phyloP scores from a whole-genome alignment of 1,284 basidiomycete species.

The Heterobasidion irregulare region DNA sequence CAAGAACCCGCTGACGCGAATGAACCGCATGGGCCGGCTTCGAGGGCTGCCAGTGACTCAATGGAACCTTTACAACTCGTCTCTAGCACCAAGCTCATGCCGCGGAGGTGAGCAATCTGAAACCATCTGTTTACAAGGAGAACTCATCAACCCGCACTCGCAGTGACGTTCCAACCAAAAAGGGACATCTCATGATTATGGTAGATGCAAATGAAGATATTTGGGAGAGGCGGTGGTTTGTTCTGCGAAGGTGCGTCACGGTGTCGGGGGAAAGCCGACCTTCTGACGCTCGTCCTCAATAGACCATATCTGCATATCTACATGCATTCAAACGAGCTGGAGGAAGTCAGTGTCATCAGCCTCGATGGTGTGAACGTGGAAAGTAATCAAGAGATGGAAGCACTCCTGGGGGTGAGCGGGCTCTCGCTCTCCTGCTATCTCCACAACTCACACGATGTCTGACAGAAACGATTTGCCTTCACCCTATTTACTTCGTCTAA shows the following conservation, averaged over 20 bases:
- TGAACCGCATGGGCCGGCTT: constrained; percentile 33
- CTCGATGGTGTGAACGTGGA: constrained; percentile 81
- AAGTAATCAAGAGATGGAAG: constrained; percentile 80
- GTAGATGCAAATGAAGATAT: constrained; percentile 69
- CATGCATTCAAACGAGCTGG: constrained; percentile 70
- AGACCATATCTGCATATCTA: constrained; percentile 92
- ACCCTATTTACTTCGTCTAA: constrained; percentile 87
- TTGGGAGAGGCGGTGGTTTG: constrained; percentile 86
- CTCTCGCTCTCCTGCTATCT: constrained; percentile 3
- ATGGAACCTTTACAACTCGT: constrained; percentile 57
- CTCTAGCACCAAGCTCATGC: constrained; percentile 64
- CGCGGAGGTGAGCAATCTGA: constrained; percentile 48
- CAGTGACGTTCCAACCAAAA: constrained; percentile 80
- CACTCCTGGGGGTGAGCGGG: constrained; percentile 70
- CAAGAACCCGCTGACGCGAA: constrained; percentile 53
- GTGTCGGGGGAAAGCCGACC: not conserved
- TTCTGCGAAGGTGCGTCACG: constrained; percentile 66
- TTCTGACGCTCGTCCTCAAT: constrained; percentile 3
- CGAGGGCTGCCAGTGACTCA: constrained; percentile 30
- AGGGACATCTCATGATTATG: constrained; percentile 75
- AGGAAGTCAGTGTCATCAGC: constrained; percentile 82
- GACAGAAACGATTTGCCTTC: constrained; percentile 76
- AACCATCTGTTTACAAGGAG: not conserved
- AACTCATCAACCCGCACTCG: constrained; percentile 2
- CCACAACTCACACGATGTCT: not conserved